Conservation (phyloP, 129 eudicot species). For the Centrapalus pauciflorus region DNA sequence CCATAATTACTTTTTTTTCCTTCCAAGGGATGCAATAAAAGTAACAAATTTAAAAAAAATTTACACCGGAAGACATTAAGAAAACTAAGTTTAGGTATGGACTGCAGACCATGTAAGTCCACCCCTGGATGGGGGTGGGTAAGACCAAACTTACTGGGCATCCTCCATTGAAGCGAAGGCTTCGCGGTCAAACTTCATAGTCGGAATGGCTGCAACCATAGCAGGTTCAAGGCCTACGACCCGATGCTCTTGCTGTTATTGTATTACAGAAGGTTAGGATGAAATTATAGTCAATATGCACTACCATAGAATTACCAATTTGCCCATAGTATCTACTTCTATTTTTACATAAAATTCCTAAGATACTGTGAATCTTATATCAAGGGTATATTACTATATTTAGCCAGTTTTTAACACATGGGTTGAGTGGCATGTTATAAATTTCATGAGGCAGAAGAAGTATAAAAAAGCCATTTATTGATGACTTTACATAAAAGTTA, state of each 20-base stretch:
- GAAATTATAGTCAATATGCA: background rate
- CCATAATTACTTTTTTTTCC: background rate
- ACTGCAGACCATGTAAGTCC: too few species aligned
- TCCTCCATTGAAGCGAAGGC: slow-evolving; percentile 78
- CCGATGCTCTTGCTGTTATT: slow-evolving; percentile 72
- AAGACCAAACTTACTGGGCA: slow-evolving; percentile 60
- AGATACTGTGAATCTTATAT: background rate
- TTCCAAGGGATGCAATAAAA: background rate
- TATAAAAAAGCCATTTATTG: background rate
- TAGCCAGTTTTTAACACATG: background rate
- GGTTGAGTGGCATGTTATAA: background rate
- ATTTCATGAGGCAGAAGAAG: background rate
- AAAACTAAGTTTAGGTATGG: background rate
- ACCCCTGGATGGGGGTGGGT: background rate
- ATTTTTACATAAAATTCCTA: background rate
- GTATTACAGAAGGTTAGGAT: slow-evolving; percentile 18
- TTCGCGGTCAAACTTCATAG: slow-evolving; percentile 72
- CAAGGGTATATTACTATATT: background rate
- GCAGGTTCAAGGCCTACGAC: slow-evolving; percentile 71
- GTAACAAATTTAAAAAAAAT: background rate
- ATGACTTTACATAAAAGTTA: slow-evolving; percentile 1
- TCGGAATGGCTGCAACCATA: slow-evolving; percentile 91
- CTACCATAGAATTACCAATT: background rate
- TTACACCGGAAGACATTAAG: background rate
- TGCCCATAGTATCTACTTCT: background rate